Evolutionary conservation across 495 filamentous ascomycete genomes (phyloP), one percentile per base, ranked within the genome.

Genomic region (Endocarpon pusillum): DNA sequence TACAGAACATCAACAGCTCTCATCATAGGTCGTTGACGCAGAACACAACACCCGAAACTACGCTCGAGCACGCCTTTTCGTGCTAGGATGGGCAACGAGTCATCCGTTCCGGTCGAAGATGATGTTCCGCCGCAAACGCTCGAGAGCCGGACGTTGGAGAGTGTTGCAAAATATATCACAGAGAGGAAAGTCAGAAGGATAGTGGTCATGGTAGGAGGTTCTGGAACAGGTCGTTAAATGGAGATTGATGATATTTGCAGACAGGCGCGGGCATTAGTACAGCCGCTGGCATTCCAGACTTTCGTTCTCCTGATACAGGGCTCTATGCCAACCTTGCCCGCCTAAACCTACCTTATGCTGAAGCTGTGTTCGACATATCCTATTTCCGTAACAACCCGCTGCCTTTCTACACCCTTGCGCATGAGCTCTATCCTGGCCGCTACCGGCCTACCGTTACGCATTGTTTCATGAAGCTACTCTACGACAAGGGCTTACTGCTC

Each of bases 351-450:
- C 83, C 85, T 2, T 77, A 85, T 46, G 74, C 86, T 7, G 75
- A 78, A 51, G 64, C 64, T 25, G 67, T 61, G 9, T 94, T 94
- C 54, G 84, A 92, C 47, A 83, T 96, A 33, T 54, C 52, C 33
- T 96, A 80, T 59, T 97, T 97, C 64, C 64, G 73, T 29, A 35
- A 69, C 19, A 82, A 94, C 48, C 89, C 89, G 1, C 58, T 67
- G 16, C 86, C 91, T 0, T 97, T 97, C 62, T 97, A 96, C 56
- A 70, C 76, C 1, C 64, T 97, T 17, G 86, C 87, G 16, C 73
- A 76, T 39, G 86, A 96, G 48, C 65, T 97, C 8, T 92, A 91
- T 50, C 91, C 89, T 0, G 91, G 85, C n/a, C 72, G 75, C 43
- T 93, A 78, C 61, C 65, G 72, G 35, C 91, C 91, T 2, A 96